These are phyloP conservation scores for Fusarium illudens DNA, from an alignment of 2,329 filamentous ascomycete genomes.

Conservation along the genomic window DNA sequence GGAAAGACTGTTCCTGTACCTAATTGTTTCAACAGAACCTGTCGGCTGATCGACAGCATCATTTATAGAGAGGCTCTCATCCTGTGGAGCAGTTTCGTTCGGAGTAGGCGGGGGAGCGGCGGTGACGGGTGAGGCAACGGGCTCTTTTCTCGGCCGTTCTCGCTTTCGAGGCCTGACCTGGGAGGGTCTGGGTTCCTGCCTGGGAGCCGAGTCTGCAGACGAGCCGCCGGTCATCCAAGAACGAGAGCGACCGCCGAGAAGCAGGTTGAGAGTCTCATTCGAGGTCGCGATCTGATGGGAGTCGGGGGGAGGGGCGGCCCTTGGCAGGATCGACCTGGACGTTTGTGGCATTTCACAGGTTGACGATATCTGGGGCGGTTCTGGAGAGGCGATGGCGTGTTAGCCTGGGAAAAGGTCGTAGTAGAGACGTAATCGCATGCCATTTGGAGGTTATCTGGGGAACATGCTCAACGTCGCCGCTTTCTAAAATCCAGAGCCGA, in stretches of 20 bases:
- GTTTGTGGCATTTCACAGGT: constrained; percentile 40
- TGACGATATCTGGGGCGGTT: constrained; percentile 14
- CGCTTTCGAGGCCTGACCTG: constrained; percentile 35
- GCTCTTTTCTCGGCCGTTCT: constrained; percentile 20
- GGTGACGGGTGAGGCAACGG: background rate
- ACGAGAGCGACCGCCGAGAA: constrained; percentile 48
- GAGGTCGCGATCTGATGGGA: constrained; percentile 48
- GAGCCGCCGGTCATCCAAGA: constrained; percentile 41
- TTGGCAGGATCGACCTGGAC: constrained; percentile 21
- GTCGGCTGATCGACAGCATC: constrained; percentile 18
- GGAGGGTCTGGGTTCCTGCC: constrained; percentile 7
- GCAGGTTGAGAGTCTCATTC: constrained; percentile 53
- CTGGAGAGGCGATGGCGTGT: constrained; percentile 7
- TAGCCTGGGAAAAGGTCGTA: background rate
- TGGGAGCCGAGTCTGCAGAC: constrained; percentile 12
- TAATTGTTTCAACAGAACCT: constrained; percentile 13
- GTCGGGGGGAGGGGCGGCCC: constrained; percentile 25
- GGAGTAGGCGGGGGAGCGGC: constrained; percentile 6
- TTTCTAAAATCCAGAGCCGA: constrained; percentile 35
- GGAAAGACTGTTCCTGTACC: constrained; percentile 15
- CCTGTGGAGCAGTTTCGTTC: constrained; percentile 23
- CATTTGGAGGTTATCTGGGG: constrained; percentile 26
- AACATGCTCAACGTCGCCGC: constrained; percentile 39
- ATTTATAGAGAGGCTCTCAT: constrained; percentile 5
- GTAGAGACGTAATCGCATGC: constrained; percentile 10